Evolutionary conservation across 169 alveolate species (phyloP).

Genomic region (Miamiensis avidus): DNA sequence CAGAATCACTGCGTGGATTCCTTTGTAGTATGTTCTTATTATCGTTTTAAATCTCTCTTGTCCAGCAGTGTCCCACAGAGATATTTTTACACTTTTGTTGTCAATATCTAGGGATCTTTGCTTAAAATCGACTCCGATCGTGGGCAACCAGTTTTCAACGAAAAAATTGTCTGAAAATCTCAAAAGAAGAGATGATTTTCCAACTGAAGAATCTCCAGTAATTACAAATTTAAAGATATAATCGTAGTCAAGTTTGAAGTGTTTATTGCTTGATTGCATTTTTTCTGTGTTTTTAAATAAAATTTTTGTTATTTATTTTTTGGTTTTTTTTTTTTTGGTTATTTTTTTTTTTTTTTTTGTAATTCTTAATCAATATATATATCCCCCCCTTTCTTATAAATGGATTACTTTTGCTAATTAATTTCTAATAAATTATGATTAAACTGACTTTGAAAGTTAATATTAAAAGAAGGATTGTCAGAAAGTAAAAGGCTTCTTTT

Average conservation of each 20-base stretch:
- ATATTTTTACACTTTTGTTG: slow-evolving; percentile 30
- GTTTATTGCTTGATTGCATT: too few species aligned
- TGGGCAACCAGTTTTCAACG: slow-evolving; percentile 28
- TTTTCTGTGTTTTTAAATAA: too few species aligned
- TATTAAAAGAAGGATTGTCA: too few species aligned
- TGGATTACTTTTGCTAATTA: too few species aligned
- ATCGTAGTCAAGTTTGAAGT: background rate
- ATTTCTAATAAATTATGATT: too few species aligned
- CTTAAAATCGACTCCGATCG: slow-evolving; percentile 55
- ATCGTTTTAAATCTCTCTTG: slow-evolving; percentile 54
- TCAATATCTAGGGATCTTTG: slow-evolving; percentile 27
- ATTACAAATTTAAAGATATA: slow-evolving; percentile 50
- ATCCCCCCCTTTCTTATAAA: too few species aligned
- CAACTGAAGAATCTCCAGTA: slow-evolving; percentile 62
- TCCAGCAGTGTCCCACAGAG: slow-evolving; percentile 71
- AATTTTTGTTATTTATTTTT: too few species aligned
- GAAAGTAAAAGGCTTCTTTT: too few species aligned
- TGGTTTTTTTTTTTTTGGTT: too few species aligned
- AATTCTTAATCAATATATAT: too few species aligned
- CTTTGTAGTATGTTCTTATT: slow-evolving; percentile 45
- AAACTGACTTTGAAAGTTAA: too few species aligned
- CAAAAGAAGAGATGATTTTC: slow-evolving; percentile 61
- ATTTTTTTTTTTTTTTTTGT: too few species aligned
- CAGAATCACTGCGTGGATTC: slow-evolving; percentile 34
- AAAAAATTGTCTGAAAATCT: slow-evolving; percentile 52